Base-by-base conservation (phyloP, 805 yeast genomes). In the Candida montana region DNA sequence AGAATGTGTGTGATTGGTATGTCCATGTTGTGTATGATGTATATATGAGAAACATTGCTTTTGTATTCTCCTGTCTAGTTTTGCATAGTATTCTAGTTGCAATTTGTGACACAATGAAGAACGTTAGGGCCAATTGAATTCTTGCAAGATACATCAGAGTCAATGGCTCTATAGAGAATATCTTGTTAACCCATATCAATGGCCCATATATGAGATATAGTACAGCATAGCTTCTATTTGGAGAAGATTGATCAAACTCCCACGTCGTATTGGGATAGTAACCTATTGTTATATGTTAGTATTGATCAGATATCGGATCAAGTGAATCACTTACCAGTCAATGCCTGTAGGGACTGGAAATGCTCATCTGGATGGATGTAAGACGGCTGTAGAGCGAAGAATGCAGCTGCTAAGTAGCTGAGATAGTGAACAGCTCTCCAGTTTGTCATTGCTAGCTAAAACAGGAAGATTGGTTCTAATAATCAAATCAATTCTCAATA, bases 301-400 rank as follows among this genome's bases (percentile, higher is more conserved):
- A 33, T n/a, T 16, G 11, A 30, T 23, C 8, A 17, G 13, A 1
- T n/a, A 5, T 13, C 20, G 15, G 11, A 13, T 8, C 17, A 23
- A 5, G 10, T 16, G 9, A 8, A 8, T 33, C 34, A 47, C 53
- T 61, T 58, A 52, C 62, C 58, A 11, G 80, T 69, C 19, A 91
- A 55, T 1, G 83, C 82, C 58, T 89, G 95, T 36, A 95, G 74
- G n/a, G 81, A 76, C 59, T 95, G 99, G 59, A 87, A 86, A 59
- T 90, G 96, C 64, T 93, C 99, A 68, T 93, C 99, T 0, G 99
- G 99, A 52, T 95, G 99, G 36, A 93, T 80, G 57, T 95, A 93
- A 0, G 96, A 86, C 24, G 83, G 72, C 41, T 83, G 77, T 2
- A 84, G 57, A 0, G 84, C 79, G 34, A 87, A 65, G 20, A 74